Base-by-base conservation (phyloP, 2,329 filamentous ascomycete species). In the Trichoderma asperellum region DNA sequence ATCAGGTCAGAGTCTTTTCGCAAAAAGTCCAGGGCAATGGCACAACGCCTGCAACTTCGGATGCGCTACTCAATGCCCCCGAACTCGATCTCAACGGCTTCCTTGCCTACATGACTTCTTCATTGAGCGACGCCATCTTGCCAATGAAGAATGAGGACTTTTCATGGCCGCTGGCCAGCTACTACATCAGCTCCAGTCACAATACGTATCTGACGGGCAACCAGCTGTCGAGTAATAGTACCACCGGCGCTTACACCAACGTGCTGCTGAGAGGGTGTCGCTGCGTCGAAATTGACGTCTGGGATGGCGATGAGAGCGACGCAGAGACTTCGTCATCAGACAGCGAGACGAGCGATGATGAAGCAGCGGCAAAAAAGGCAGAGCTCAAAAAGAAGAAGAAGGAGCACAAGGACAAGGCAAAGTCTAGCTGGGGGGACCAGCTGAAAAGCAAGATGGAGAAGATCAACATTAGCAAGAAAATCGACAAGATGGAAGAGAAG, bases 211-310 rank as follows among this genome's bases (percentile, higher is more conserved):
- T 97, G 27, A 88, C 94, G 1, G 94, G 94, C 29, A 92, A 95
- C 77, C 94, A 97, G 82, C 88, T 97, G 16, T 93, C 88, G 70
- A 95, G 93, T 74, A 89, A 91, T 71, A 96, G 93, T 64, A 96
- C 94, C 77, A 93, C 93, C 0, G 92, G 94, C 73, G 92, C 92
- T 2, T 97, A 97, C 83, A 93, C 93, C 73, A 90, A 90, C 62
- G 93, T 94, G 11, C 83, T 97, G 68, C 87, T 93, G 74, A 89
- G 92, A 63, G 94, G 93, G 2, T 97, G 94, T 75, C 90, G 94
- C 21, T 97, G 94, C 80, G 90, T 97, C 70, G 94, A 97, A 81
- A 92, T 97, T 70, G 94, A 97, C 76, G 96, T 96, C 75, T 97
- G 94, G 94, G 93, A 97, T 77, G 94, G 94, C 53, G 89, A 91